phyloP scores from a whole-genome alignment of 2,329 filamentous ascomycete genomes.

The Clonostachys sp. region DNA sequence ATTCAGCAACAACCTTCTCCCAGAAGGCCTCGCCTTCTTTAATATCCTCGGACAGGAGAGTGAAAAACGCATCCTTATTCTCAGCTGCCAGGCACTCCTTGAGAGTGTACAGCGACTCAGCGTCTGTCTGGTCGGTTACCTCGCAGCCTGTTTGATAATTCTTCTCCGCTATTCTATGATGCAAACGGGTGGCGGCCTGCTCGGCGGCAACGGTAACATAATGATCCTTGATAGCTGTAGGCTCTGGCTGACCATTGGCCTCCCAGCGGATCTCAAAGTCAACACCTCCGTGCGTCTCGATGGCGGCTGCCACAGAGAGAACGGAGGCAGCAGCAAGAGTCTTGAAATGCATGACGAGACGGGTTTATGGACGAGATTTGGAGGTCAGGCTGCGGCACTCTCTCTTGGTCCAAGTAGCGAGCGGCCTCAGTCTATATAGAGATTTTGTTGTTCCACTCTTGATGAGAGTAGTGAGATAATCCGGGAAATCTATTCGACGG shows the following conservation, averaged over 20 bases:
- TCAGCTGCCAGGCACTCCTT: neutral
- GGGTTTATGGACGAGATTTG: no score
- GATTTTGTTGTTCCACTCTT: no score
- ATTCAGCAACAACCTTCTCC: conserved; percentile 14
- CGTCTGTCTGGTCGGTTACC: no score
- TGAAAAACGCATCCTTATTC: neutral
- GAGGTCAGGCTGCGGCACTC: no score
- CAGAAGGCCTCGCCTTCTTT: conserved; percentile 1
- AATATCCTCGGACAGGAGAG: conserved; percentile 1
- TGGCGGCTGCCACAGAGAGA: neutral
- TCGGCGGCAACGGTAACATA: neutral
- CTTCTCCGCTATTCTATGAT: neutral
- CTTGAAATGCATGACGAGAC: neutral
- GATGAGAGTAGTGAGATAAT: no score
- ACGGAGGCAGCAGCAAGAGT: neutral
- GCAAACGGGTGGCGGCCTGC: neutral
- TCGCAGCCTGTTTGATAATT: neutral
- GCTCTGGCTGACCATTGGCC: neutral
- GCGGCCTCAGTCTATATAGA: no score
- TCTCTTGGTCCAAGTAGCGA: no score
- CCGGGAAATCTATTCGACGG: no score
- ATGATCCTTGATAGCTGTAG: neutral
- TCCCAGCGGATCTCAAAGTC: conserved; percentile 1
- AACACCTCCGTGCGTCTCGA: conserved; percentile 1
- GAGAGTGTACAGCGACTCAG: neutral